Evolutionary conservation across 2,329 filamentous ascomycete genomes (phyloP).

Genomic region (Ceratocystis papillata): DNA sequence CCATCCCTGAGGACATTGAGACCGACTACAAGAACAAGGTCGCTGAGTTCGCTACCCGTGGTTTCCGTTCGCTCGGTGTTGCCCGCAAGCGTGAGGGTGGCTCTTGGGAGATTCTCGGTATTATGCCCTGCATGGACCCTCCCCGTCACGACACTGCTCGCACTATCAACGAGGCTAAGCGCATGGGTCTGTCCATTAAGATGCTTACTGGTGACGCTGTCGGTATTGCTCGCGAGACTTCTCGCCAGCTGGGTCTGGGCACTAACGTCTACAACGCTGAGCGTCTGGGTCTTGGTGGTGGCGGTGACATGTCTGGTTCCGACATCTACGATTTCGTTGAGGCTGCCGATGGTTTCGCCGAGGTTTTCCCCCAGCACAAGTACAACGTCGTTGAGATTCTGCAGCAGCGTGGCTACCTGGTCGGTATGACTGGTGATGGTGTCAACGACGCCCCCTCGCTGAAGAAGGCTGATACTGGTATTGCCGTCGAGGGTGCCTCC

Average conservation of each 20-base stretch:
- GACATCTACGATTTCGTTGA: conserved; percentile 94
- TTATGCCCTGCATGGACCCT: conserved; percentile 89
- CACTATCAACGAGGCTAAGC: conserved; percentile 83
- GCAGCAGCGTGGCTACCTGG: conserved; percentile 83
- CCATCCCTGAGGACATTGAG: conserved; percentile 64
- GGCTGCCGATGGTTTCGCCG: conserved; percentile 87
- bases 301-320: conserved; percentile 85
- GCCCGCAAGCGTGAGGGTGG: conserved; percentile 75
- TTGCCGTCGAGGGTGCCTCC: conserved; percentile 84
- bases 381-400: conserved; percentile 89
- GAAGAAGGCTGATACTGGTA: conserved; percentile 94
- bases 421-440: conserved; percentile 94
- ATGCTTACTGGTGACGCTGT: conserved; percentile 94
- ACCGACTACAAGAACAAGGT: conserved; percentile 86
- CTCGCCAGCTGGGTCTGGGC: conserved; percentile 78
- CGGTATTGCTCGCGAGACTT: conserved; percentile 85
- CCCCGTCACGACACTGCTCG: conserved; percentile 82
- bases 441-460: conserved; percentile 88
- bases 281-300: conserved; percentile 78
- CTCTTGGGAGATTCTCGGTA: conserved; percentile 83
- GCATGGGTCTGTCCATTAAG: conserved; percentile 80
- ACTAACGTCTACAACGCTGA: conserved; percentile 93
- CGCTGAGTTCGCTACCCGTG: conserved; percentile 80
- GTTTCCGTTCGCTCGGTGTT: conserved; percentile 88
- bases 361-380: conserved; percentile 93